phyloP scores from a whole-genome alignment of 441 rosid genomes.

The Gossypium davidsonii region DNA sequence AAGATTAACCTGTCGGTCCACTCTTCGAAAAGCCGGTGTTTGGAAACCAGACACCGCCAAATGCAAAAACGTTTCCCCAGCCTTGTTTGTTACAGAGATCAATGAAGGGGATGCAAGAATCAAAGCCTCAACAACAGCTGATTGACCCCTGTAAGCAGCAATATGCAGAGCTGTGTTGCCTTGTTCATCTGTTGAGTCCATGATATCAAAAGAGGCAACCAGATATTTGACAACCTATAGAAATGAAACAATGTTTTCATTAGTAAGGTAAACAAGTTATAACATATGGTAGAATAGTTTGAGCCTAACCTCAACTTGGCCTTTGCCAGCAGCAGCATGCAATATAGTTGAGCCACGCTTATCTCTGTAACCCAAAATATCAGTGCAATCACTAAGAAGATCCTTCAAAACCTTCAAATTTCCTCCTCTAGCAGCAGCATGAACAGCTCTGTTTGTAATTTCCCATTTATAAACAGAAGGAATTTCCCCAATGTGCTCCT shows the following conservation, averaged over 20 bases:
- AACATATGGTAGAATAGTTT: neutral
- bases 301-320: constrained; percentile 56
- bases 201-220: constrained; percentile 39
- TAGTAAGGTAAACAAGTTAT: neutral
- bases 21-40: constrained; percentile 62
- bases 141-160: constrained; percentile 75
- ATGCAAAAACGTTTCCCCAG: constrained; percentile 84
- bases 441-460: constrained; percentile 74
- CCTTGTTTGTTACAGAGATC: constrained; percentile 48
- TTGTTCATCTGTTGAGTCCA: constrained; percentile 46
- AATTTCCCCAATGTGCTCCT: constrained; percentile 49
- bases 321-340: constrained; percentile 83
- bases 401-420: constrained; percentile 50
- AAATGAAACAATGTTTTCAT: neutral
- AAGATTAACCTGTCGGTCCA: constrained; percentile 73
- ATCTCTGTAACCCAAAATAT: constrained; percentile 61
- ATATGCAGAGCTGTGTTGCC: constrained; percentile 80
- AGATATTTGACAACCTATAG: constrained; percentile 68
- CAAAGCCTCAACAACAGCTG: constrained; percentile 57
- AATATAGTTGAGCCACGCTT: constrained; percentile 68
- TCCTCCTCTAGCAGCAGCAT: constrained; percentile 88
- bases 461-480: constrained; percentile 61
- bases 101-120: constrained; percentile 53
- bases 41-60: constrained; percentile 73
- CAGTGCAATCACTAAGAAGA: constrained; percentile 38